phyloP scores from a whole-genome alignment of 176 grass and related monocot genomes.

The Rhynchospora pubera region DNA sequence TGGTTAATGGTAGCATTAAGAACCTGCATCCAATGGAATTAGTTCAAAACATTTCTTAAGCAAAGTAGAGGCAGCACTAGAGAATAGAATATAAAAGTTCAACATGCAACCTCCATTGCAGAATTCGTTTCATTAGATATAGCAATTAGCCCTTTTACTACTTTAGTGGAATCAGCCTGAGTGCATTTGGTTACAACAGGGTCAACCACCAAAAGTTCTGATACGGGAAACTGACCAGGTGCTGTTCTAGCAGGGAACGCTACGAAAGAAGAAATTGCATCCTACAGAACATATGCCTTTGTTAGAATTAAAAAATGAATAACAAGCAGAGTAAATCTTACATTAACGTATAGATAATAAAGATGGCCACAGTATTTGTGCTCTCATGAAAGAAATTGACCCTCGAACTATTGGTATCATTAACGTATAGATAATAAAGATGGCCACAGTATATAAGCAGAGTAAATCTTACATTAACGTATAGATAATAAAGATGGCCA shows the following conservation, averaged over 20 bases:
- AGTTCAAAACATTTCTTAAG: not conserved
- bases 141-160: constrained; percentile 63
- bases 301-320: not conserved
- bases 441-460: no score
- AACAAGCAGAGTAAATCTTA: not conserved
- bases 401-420: not conserved
- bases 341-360: not conserved
- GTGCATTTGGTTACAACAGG: constrained; percentile 23
- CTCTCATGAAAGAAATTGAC: not conserved
- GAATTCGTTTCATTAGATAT: constrained; percentile 41
- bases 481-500: not conserved
- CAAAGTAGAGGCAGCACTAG: not conserved
- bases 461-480: constrained; percentile 8
- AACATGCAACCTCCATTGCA: constrained; percentile 41
- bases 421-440: no score
- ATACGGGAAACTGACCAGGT: constrained; percentile 20
- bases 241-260: constrained; percentile 47
- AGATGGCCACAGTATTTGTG: not conserved
- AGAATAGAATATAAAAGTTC: constrained; percentile 1
- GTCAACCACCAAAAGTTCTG: constrained; percentile 18
- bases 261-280: constrained; percentile 58
- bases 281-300: constrained; percentile 37
- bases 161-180: constrained; percentile 18
- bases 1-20: constrained; percentile 52
- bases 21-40: constrained; percentile 44